A percentile compares a stretch with the other conserved stretches of the same genome.
phyloP scores from a whole-genome alignment of 2,329 filamentous ascomycete species.

The Fusarium redolens region DNA sequence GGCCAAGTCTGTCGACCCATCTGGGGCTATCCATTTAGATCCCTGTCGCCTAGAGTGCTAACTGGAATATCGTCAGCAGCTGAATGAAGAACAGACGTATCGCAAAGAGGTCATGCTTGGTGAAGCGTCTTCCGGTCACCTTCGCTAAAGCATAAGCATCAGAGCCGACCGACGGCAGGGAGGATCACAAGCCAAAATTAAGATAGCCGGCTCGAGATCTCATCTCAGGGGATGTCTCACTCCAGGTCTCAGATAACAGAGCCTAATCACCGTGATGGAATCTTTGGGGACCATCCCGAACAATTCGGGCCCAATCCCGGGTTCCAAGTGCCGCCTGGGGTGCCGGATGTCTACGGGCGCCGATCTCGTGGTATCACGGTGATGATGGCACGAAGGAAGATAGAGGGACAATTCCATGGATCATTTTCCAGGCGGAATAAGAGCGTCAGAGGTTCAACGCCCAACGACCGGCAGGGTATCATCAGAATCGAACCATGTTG shows the following conservation, averaged over 20 bases:
- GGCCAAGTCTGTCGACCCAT: conserved; percentile 15
- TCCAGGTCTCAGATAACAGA: background rate
- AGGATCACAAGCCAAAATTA: background rate
- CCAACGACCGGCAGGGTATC: conserved; percentile 28
- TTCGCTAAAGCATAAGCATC: background rate
- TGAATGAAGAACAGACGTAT: conserved; percentile 6
- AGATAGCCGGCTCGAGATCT: conserved; percentile 3
- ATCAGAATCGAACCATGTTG: conserved; percentile 32
- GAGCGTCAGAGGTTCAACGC: background rate
- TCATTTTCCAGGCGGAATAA: background rate
- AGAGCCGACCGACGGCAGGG: background rate
- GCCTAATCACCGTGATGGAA: conserved; percentile 1
- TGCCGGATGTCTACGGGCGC: background rate
- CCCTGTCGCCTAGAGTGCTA: conserved; percentile 18
- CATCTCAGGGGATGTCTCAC: conserved; percentile 19
- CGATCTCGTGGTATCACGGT: background rate
- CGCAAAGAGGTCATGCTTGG: background rate
- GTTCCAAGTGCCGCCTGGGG: background rate
- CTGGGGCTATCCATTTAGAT: conserved; percentile 29
- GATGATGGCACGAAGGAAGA: background rate
- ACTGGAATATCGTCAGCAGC: conserved; percentile 28
- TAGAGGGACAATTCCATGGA: background rate
- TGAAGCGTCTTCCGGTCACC: background rate
- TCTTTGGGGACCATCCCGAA: background rate
- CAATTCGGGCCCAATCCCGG: conserved; percentile 8